Base-by-base conservation (phyloP, 257 asterid genomes). In the Rehmannia glutinosa region DNA sequence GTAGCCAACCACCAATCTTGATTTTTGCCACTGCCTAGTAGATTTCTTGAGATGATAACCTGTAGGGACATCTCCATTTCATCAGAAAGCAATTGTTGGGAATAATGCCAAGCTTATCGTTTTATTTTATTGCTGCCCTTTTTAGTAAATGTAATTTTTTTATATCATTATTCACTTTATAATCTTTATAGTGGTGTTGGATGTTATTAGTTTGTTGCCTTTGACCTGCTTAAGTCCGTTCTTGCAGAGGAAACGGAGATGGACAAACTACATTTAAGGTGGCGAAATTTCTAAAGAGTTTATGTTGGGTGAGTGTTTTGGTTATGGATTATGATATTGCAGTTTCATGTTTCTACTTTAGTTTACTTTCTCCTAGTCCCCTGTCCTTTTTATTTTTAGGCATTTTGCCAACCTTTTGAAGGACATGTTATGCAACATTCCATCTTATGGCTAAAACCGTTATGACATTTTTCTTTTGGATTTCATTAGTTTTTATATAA, bases 231-330 rank as follows among this genome's bases (percentile, higher is more conserved):
- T 73, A 11, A 32, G 35, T 70, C 41, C 47, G 24, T 73, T 69
- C 70, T 76, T 82, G 82, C 87, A 82, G 87, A 82, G 71, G 51
- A 55, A 46, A 41, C 62, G 17, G 41, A 65, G 68, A 67, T 57
- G 74, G 77, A 54, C 51, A 57, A 74, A 46, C 64, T 45, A 32
- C 42, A 36, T 35, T 57, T 32, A 43, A 55, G 72, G 60, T 79
- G 77, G 61, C 64, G 63, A 50, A 43, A 53, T 69, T 50, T 39
- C 43, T 41, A 41, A 35, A 21, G 53, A 45, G 43, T 39, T 25
- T n/a, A 52, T 47, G 38, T 55, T 28, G 64, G 68, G 63, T 62
- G 24, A 49, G 54, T 68, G 33, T 56, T 58, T 42, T 66, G 53
- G 51, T 32, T 41, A 27, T 52, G 68, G 62, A 53, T 53, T 68